Percentiles rank a stretch among this genome's conserved stretches.
These are phyloP conservation scores for Musa acuminata DNA, from an alignment of 176 grass and related monocot species.

Conservation along the genomic window DNA sequence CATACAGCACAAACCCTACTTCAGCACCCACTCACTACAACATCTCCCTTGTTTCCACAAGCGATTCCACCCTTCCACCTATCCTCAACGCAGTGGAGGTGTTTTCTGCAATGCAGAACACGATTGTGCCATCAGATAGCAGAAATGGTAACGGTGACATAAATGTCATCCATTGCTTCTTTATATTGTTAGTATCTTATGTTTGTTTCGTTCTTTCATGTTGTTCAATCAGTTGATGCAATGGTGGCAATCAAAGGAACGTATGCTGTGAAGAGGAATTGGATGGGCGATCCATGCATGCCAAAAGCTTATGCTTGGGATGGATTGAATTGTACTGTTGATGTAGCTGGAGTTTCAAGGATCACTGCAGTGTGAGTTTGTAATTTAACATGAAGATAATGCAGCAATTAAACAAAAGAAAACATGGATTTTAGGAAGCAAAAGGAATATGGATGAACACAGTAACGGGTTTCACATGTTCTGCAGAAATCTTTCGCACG, in stretches of 20 bases:
- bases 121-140: background rate
- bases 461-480: background rate
- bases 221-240: constrained; percentile 14
- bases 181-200: background rate
- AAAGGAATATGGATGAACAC: background rate
- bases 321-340: constrained; percentile 33
- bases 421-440: background rate
- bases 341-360: background rate
- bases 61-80: constrained; percentile 17
- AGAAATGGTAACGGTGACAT: background rate
- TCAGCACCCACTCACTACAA: background rate
- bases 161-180: background rate
- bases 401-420: background rate
- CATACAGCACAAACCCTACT: constrained; percentile 6
- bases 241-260: constrained; percentile 30
- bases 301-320: constrained; percentile 17
- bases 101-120: constrained; percentile 13
- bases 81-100: constrained; percentile 31
- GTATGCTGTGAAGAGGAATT: constrained; percentile 43
- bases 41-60: too few relatives aligned
- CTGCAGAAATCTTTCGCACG: constrained; percentile 35
- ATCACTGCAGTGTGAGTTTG: constrained; percentile 29
- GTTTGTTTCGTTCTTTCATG: background rate
- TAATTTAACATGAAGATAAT: background rate
- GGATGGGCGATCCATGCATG: constrained; percentile 49